Evolutionary conservation across 1,139 yeast species (phyloP), one percentile per base, ranked within the genome.

Genomic region (Meyerozyma athensensis): DNA sequence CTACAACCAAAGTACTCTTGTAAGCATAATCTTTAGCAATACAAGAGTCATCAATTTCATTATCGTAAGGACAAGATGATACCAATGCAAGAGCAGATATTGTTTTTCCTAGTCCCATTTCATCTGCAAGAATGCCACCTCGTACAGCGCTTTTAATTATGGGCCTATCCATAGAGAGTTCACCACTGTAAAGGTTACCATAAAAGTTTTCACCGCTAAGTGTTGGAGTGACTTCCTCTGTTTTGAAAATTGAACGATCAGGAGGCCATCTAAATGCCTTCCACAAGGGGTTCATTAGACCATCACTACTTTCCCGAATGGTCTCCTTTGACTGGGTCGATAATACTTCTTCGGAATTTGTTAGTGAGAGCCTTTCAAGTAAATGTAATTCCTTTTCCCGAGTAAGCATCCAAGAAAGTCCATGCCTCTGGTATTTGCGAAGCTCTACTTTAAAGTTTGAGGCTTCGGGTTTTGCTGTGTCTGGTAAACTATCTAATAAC

Each of bases 61-160:
- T 38, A 51, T 81, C 87, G 36, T 52, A 59, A 0, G 87, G 86
- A 7, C 72, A 78, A 0, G 86, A 72, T 41, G 83, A 77, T 5
- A 92, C 67, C 37, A 92, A 61, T 0, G 97, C 76, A 43, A 87
- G 60, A 0, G 95, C 79, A 0, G 96, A 84, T 16, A 90, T 85
- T 0, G 97, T 90, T 54, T 90, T 90, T 33, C 97, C 97, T 6
- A 90, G 68, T 0, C 97, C 97, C 97, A 90, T 90, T 56, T 90
- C 97, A 59, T 90, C 97, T 0, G 97, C 96, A n/a, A 90, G 63
- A 13, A 90, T 86, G 1, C 98, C 98, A 17, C 98, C 97, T 43
- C 65, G 63, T 28, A 80, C 69, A 23, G 74, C 59, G 0, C 81
- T 67, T 43, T 72, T 76, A 6, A 82, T 59, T 5, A 77, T 45